phyloP scores from a whole-genome alignment of 352 stramenopile species.

The Pythium rishiriense region DNA sequence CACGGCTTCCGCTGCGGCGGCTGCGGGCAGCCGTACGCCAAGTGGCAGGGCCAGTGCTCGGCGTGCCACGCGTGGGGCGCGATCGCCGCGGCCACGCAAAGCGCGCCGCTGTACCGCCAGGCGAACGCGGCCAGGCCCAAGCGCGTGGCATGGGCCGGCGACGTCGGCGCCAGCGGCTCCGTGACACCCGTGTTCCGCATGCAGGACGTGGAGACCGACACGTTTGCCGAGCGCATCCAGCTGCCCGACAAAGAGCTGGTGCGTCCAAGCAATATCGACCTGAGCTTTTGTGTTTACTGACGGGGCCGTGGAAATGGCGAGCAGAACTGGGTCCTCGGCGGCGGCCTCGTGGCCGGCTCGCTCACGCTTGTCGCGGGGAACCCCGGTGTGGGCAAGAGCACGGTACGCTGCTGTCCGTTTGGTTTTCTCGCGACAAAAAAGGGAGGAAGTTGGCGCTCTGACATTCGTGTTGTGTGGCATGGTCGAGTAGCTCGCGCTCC shows the following conservation, averaged over 20 bases:
- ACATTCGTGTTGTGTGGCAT: conserved; percentile 1
- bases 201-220: conserved; percentile 67
- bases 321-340: conserved; percentile 95
- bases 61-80: conserved; percentile 91
- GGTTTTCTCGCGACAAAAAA: neutral
- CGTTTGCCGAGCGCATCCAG: conserved; percentile 56
- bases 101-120: conserved; percentile 51
- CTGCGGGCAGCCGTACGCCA: conserved; percentile 70
- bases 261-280: neutral
- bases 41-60: conserved; percentile 87
- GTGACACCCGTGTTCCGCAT: conserved; percentile 49
- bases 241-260: conserved; percentile 74
- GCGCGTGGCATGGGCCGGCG: conserved; percentile 34
- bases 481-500: conserved; percentile 82
- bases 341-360: conserved; percentile 94
- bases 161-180: conserved; percentile 1
- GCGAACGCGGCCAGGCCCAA: conserved; percentile 49
- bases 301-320: neutral
- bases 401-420: too few relatives aligned
- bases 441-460: neutral
- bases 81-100: conserved; percentile 58
- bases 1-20: conserved; percentile 23
- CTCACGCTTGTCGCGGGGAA: conserved; percentile 95
- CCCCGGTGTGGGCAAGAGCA: conserved; percentile 93
- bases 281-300: neutral